Conservation (phyloP, 2,329 filamentous ascomycete genomes). For the Amesomyces nigricolor region DNA sequence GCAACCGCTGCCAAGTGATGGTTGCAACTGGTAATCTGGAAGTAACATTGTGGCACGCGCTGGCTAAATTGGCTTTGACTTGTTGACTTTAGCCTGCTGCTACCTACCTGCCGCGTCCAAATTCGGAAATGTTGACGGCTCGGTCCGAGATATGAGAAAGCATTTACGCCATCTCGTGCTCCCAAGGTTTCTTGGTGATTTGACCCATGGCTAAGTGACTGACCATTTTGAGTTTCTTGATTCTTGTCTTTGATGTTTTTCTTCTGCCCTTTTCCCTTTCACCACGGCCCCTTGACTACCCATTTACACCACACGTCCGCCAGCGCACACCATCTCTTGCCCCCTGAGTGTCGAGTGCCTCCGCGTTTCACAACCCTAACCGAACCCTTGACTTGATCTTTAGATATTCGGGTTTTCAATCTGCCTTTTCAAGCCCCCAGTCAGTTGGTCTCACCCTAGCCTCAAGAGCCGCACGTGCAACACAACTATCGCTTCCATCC, state of each 20-base stretch:
- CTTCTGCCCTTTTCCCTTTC: background rate
- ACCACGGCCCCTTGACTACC: too few species aligned
- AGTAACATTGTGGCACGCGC: background rate
- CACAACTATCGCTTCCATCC: constrained; percentile 25
- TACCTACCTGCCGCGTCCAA: constrained; percentile 15
- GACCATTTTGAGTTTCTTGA: background rate
- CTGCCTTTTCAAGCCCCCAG: constrained; percentile 16
- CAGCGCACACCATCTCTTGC: too few species aligned
- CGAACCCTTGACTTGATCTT: constrained; percentile 24
- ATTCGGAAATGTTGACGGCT: constrained; percentile 15
- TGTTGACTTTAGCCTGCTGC: constrained; percentile 22
- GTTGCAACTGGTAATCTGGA: background rate
- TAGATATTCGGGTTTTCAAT: too few species aligned
- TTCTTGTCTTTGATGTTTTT: background rate
- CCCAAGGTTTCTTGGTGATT: background rate
- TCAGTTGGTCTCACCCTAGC: constrained; percentile 24
- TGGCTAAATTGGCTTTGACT: constrained; percentile 16
- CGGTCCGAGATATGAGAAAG: constrained; percentile 10
- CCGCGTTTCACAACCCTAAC: constrained; percentile 22
- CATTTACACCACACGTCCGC: too few species aligned
- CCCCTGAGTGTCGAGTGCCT: background rate
- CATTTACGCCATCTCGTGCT: background rate
- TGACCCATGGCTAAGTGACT: background rate
- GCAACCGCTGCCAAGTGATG: constrained; percentile 5
- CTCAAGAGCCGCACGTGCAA: constrained; percentile 23